These are phyloP conservation scores for Claviceps capensis DNA, from an alignment of 2,329 filamentous ascomycete species.

Conservation along the genomic window DNA sequence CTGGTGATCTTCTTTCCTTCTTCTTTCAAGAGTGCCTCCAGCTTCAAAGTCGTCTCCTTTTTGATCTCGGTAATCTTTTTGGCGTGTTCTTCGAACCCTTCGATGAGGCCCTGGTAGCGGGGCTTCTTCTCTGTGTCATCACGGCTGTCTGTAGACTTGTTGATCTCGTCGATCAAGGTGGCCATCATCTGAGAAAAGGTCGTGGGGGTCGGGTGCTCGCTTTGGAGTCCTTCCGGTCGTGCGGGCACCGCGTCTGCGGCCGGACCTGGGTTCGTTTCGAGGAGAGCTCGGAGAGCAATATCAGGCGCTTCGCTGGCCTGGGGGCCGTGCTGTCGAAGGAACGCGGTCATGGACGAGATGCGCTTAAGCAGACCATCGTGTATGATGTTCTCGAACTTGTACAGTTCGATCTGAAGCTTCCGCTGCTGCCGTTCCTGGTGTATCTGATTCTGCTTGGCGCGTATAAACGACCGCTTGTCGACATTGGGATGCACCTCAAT, in stretches of 20 bases:
- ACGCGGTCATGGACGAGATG: slow-evolving; percentile 64
- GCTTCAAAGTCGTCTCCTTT: slow-evolving; percentile 56
- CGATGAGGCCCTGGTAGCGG: slow-evolving; percentile 61
- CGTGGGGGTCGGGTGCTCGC: slow-evolving; percentile 57
- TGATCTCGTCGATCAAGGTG: slow-evolving; percentile 87
- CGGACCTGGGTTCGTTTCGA: slow-evolving; percentile 62
- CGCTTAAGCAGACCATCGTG: slow-evolving; percentile 82
- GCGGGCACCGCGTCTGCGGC: slow-evolving; percentile 63
- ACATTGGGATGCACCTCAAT: slow-evolving; percentile 98
- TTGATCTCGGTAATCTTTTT: slow-evolving; percentile 68
- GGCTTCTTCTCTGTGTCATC: slow-evolving; percentile 45
- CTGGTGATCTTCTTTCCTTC: slow-evolving; percentile 88
- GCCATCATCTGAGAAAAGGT: slow-evolving; percentile 97
- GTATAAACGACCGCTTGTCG: slow-evolving; percentile 96
- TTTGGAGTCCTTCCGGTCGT: slow-evolving; percentile 67
- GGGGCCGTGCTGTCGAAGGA: slow-evolving; percentile 59
- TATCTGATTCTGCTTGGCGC: slow-evolving; percentile 94
- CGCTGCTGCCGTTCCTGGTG: slow-evolving; percentile 80
- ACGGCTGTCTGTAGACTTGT: slow-evolving; percentile 67
- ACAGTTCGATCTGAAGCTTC: slow-evolving; percentile 75
- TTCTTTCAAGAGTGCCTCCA: slow-evolving; percentile 71
- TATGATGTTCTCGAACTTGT: slow-evolving; percentile 84
- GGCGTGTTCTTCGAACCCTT: slow-evolving; percentile 64
- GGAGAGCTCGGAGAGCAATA: slow-evolving; percentile 76
- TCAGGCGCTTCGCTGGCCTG: slow-evolving; percentile 52